phyloP scores from a whole-genome alignment of 768 basidiomycete species.

The Calocybe cyanea region DNA sequence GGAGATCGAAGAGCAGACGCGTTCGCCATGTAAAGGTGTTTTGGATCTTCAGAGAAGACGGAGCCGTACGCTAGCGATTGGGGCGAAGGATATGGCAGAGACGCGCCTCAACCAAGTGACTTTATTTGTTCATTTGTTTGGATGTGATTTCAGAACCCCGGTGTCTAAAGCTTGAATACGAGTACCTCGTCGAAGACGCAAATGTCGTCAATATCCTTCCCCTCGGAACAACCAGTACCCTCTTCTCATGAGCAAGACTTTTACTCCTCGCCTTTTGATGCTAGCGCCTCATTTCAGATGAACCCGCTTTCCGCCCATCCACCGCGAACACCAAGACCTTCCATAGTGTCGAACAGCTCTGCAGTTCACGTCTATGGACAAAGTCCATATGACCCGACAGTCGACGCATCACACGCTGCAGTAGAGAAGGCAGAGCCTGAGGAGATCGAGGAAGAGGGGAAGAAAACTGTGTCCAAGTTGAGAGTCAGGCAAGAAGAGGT shows the following conservation, averaged over 20 bases:
- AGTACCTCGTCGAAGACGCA: too few relatives aligned
- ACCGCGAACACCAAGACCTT: slow-evolving; percentile 69
- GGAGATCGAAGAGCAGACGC: slow-evolving; percentile 56
- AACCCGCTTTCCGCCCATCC: slow-evolving; percentile 79
- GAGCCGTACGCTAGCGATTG: too few relatives aligned
- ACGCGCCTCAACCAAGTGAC: background rate
- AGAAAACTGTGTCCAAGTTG: slow-evolving; percentile 38
- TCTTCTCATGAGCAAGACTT: slow-evolving; percentile 44
- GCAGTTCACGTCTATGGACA: slow-evolving; percentile 33
- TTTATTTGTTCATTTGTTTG: slow-evolving; percentile 16
- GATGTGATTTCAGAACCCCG: too few relatives aligned
- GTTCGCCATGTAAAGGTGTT: slow-evolving; percentile 11
- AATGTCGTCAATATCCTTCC: slow-evolving; percentile 73
- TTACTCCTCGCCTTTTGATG: slow-evolving; percentile 59
- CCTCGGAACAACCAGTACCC: slow-evolving; percentile 37
- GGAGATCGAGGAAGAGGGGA: slow-evolving; percentile 41
- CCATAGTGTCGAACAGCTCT: slow-evolving; percentile 34
- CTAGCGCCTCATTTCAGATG: slow-evolving; percentile 67
- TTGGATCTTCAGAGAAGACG: background rate
- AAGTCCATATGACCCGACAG: slow-evolving; percentile 42
- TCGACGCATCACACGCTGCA: slow-evolving; percentile 32
- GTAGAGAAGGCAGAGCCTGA: slow-evolving; percentile 34
- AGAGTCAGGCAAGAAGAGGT: slow-evolving; percentile 62
- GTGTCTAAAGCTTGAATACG: too few relatives aligned
- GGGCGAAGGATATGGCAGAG: background rate